phyloP scores from a whole-genome alignment of 257 asterid genomes.

The Scutellaria barbata region DNA sequence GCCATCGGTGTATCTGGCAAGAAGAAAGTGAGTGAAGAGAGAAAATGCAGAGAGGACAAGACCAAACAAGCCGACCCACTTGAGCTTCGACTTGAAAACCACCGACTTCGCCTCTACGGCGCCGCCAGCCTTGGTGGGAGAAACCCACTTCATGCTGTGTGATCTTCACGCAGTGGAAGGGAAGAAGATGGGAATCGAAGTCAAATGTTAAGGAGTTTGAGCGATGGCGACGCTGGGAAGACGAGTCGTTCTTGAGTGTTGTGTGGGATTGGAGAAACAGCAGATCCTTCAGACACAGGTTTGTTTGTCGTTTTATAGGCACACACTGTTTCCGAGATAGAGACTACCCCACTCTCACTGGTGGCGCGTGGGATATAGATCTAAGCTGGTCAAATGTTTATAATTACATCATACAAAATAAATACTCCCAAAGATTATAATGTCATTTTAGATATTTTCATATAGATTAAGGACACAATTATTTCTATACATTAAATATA shows the following conservation, averaged over 20 bases:
- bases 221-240: slow-evolving; percentile 41
- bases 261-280: slow-evolving; percentile 35
- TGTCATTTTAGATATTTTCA: too few relatives aligned
- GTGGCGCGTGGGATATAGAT: slow-evolving; percentile 45
- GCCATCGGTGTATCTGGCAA: slow-evolving; percentile 82
- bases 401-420: too few relatives aligned
- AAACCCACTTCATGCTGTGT: slow-evolving; percentile 64
- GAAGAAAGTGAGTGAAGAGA: slow-evolving; percentile 80
- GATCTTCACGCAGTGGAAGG: slow-evolving; percentile 17
- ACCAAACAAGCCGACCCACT: slow-evolving; percentile 84
- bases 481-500: too few relatives aligned
- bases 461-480: too few relatives aligned
- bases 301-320: slow-evolving; percentile 41
- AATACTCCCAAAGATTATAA: too few relatives aligned
- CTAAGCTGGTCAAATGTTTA: not conserved
- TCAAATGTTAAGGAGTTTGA: slow-evolving; percentile 10
- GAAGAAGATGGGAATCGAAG: slow-evolving; percentile 29
- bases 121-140: slow-evolving; percentile 48
- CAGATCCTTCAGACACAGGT: slow-evolving; percentile 39
- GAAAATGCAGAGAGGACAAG: slow-evolving; percentile 78
- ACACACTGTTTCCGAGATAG: not conserved
- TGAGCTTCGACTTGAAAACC: slow-evolving; percentile 80
- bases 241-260: slow-evolving; percentile 24
- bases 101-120: slow-evolving; percentile 56
- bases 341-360: slow-evolving; percentile 29